Base-by-base conservation (phyloP, 2,329 filamentous ascomycete species). In the Cercospora beticola region DNA sequence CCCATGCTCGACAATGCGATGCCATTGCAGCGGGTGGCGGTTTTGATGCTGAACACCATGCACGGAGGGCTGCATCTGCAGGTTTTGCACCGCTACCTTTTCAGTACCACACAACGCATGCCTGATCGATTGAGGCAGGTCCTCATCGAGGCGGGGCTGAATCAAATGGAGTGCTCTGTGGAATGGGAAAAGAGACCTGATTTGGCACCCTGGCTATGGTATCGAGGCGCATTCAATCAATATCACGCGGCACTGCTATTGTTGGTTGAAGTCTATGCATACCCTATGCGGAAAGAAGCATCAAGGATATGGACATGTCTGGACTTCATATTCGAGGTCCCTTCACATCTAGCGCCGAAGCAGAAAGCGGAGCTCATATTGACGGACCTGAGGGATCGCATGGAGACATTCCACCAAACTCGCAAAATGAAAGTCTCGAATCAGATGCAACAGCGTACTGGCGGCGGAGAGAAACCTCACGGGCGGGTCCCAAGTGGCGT, bases 221-320 rank as follows among this genome's bases (percentile, higher is more conserved):
- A 92, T 68, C 75, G 74, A 23, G 89, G 90, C 4, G 89, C 91
- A 5, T 86, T 90, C 71, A 89, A 91, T 70, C 90, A 92, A 76
- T 92, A 89, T 77, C 91, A 93, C 74, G 85, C 86, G 4, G 89
- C 90, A 0, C 83, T 93, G 33, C 82, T 93, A 0, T 81, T 94
- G 23, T 83, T 92, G 6, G 86, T 87, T 23, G 90, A 93, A 76
- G 80, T 92, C 4, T 90, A 88, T 75, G 84, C 85, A 58, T 83
- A 84, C 49, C 86, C 88, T 0, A 80, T 84, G 64, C 82, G 85
- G 59, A 83, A 83, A 62, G 85, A 90, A 69, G 87, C 88, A 1
- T 84, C 86, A 26, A 85, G 90, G 8, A 90, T 92, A 67, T 92
- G 91, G 90, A 81, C 82, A 36, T 90, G 88, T 73, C 81, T 92